phyloP scores from a whole-genome alignment of 768 basidiomycete genomes.

The Calvatia gigantea region DNA sequence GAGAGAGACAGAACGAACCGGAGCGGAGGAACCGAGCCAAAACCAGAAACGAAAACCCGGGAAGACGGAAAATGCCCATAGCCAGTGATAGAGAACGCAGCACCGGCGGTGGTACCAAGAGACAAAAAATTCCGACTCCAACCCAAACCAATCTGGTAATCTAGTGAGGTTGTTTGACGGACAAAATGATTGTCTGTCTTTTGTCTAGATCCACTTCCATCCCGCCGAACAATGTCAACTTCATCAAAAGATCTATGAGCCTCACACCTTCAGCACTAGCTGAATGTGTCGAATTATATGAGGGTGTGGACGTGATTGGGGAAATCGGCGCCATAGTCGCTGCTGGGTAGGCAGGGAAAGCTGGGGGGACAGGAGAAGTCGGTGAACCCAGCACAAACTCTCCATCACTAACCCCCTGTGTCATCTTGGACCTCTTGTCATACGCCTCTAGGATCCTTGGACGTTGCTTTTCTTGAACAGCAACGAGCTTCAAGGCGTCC shows the following conservation, averaged over 20 bases:
- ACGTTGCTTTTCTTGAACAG: slow-evolving; percentile 37
- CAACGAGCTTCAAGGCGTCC: slow-evolving; percentile 39
- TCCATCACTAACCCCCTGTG: not conserved
- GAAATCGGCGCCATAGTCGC: slow-evolving; percentile 46
- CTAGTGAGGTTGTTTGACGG: slow-evolving; percentile 32
- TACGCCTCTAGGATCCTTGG: slow-evolving; percentile 38
- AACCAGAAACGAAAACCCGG: not conserved
- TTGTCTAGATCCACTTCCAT: slow-evolving; percentile 35
- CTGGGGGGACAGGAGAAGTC: slow-evolving; percentile 33
- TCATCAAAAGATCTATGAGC: slow-evolving; percentile 46
- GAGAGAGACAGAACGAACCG: not conserved
- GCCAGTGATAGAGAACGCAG: not conserved
- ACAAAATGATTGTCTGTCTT: slow-evolving; percentile 42
- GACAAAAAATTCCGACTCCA: not conserved
- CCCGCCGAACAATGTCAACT: slow-evolving; percentile 50
- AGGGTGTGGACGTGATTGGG: slow-evolving; percentile 54
- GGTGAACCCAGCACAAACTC: not conserved
- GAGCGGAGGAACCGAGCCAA: not conserved
- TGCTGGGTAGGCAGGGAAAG: not conserved
- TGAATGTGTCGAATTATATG: no score
- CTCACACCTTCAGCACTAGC: slow-evolving; percentile 41
- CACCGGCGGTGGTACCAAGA: not conserved
- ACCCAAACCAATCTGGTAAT: not conserved
- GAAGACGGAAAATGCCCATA: not conserved
- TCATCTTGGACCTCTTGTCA: slow-evolving; percentile 18